These are phyloP conservation scores for Citrus hindsii DNA, from an alignment of 345 rosid genomes.

Conservation along the genomic window DNA sequence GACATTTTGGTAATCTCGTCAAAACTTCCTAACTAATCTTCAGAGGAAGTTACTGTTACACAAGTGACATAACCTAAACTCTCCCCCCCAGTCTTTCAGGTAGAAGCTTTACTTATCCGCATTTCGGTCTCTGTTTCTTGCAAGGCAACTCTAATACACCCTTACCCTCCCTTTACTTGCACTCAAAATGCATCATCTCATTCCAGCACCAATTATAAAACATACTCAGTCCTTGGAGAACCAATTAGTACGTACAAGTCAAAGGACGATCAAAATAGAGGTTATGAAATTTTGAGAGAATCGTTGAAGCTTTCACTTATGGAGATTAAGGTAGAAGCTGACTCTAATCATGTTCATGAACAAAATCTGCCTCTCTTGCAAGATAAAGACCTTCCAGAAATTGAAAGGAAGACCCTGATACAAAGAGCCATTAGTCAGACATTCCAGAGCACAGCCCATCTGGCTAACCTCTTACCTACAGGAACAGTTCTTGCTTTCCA, in stretches of 20 bases:
- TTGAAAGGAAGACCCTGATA: slow-evolving; percentile 43
- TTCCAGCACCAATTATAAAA: slow-evolving; percentile 4
- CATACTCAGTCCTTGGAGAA: not conserved
- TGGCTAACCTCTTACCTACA: slow-evolving; percentile 89
- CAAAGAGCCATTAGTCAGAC: slow-evolving; percentile 84
- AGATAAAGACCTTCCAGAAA: slow-evolving; percentile 28
- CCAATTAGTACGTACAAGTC: not conserved
- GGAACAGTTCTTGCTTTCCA: slow-evolving; percentile 95
- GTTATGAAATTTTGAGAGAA: not conserved
- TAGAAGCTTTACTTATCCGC: not conserved
- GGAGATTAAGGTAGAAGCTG: slow-evolving; percentile 45
- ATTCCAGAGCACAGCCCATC: slow-evolving; percentile 79
- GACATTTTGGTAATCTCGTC: not conserved
- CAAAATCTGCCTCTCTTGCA: slow-evolving; percentile 45
- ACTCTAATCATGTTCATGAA: slow-evolving; percentile 15
- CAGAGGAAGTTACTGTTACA: not conserved
- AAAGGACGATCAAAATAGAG: not conserved
- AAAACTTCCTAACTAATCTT: not conserved
- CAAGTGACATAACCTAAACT: not conserved
- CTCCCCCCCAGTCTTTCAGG: not conserved
- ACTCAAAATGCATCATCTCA: slow-evolving; percentile 27
- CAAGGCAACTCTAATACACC: slow-evolving; percentile 41
- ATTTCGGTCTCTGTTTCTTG: slow-evolving; percentile 49
- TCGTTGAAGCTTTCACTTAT: slow-evolving; percentile 8
- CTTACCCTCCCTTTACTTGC: slow-evolving; percentile 26